Evolutionary conservation across 2,329 filamentous ascomycete genomes (phyloP).

Genomic region (Macrophomina phaseolina): DNA sequence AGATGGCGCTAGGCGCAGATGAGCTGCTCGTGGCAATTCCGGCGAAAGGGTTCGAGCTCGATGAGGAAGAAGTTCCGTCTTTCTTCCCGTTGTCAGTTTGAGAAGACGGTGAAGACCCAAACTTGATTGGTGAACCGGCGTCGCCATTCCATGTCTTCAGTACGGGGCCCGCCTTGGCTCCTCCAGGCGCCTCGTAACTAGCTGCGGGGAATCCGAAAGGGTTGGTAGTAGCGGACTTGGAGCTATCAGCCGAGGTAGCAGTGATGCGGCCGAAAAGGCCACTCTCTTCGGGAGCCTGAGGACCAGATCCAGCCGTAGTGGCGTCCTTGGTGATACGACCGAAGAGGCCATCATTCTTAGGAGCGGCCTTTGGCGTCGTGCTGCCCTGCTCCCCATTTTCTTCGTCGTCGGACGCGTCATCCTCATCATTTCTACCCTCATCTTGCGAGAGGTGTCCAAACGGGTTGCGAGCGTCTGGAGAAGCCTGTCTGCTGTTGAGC

Average conservation of each 20-base stretch:
- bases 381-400: constrained; percentile 14
- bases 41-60: constrained; percentile 34
- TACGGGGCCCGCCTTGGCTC: constrained; percentile 21
- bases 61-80: not conserved
- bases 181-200: constrained; percentile 12
- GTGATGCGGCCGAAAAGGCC: constrained; percentile 23
- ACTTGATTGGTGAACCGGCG: constrained; percentile 24
- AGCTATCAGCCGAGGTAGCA: constrained; percentile 1
- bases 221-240: constrained; percentile 7
- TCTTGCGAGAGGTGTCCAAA: constrained; percentile 26
- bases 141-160: constrained; percentile 27
- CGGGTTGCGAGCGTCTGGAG: constrained; percentile 21
- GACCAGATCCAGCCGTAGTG: not conserved
- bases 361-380: constrained; percentile 13
- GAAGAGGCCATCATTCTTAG: constrained; percentile 12
- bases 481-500: constrained; percentile 22
- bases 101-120: constrained; percentile 23
- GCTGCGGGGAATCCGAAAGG: constrained; percentile 16
- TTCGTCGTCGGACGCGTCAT: constrained; percentile 20
- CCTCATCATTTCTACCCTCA: constrained; percentile 20
- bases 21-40: constrained; percentile 29
- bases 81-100: constrained; percentile 1
- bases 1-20: not conserved
- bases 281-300: not conserved
- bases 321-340: constrained; percentile 25